These are phyloP conservation scores for Exophiala bonariae DNA, from an alignment of 2,329 filamentous ascomycete genomes.

Conservation along the genomic window DNA sequence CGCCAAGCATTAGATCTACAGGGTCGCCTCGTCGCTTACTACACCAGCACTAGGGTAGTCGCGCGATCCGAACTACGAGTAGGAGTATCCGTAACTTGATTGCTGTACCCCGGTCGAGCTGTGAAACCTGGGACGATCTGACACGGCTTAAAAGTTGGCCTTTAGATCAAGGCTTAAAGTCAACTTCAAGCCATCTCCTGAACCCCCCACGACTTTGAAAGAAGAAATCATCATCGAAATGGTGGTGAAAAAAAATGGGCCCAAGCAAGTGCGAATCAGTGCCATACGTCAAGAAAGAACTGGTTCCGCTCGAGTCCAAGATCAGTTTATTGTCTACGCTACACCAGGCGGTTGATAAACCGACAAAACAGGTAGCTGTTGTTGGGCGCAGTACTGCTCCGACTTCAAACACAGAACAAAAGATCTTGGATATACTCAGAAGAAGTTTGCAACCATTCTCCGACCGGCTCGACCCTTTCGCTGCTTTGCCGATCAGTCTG, in stretches of 20 bases:
- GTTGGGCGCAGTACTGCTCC: constrained; percentile 7
- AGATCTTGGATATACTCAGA: constrained; percentile 18
- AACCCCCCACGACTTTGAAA: not conserved
- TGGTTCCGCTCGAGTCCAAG: constrained; percentile 9
- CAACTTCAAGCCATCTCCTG: too few relatives aligned
- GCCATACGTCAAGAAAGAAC: constrained; percentile 13
- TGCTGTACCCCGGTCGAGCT: too few relatives aligned
- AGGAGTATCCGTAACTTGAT: too few relatives aligned
- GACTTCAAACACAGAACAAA: constrained; percentile 13
- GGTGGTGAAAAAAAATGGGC: constrained; percentile 10
- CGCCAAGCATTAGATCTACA: too few relatives aligned
- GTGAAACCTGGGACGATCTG: too few relatives aligned
- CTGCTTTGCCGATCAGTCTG: constrained; percentile 18
- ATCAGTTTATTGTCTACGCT: not conserved
- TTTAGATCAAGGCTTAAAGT: too few relatives aligned
- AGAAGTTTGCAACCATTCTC: constrained; percentile 20
- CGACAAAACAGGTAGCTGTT: not conserved
- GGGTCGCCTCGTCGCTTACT: too few relatives aligned
- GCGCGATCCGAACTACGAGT: too few relatives aligned
- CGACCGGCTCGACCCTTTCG: constrained; percentile 23
- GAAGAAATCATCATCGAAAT: constrained; percentile 6
- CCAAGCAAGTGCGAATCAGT: constrained; percentile 7
- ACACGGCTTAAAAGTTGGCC: too few relatives aligned
- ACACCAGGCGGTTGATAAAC: not conserved
- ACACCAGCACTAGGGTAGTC: too few relatives aligned